phyloP scores from a whole-genome alignment of 2,329 filamentous ascomycete species.

The Biscogniauxia marginata region DNA sequence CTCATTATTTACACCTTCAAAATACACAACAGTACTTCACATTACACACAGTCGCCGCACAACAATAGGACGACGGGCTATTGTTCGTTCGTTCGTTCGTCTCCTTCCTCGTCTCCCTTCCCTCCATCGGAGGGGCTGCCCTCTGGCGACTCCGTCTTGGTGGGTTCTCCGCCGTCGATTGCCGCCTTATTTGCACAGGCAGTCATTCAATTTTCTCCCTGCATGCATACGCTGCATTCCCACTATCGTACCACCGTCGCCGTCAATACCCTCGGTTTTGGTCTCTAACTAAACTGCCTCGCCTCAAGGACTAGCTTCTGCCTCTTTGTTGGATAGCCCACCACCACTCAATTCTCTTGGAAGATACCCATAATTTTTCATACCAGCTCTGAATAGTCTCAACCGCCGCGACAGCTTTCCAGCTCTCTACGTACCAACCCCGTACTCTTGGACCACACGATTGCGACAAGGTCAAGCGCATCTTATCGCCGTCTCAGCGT shows the following conservation, averaged over 20 bases:
- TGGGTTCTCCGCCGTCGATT: background rate
- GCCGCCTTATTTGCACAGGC: background rate
- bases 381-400: background rate
- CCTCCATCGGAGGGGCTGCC: background rate
- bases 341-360: background rate
- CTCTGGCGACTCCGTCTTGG: background rate
- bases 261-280: background rate
- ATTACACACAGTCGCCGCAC: background rate
- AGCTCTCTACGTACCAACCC: too few species aligned
- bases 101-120: background rate
- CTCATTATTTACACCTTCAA: background rate
- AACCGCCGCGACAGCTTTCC: too few species aligned
- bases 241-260: background rate
- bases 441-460: background rate
- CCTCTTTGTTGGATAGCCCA: too few species aligned
- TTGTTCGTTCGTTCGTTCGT: background rate
- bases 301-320: background rate
- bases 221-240: background rate
- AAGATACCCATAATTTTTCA: background rate
- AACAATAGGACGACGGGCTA: background rate
- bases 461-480: background rate
- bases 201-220: background rate
- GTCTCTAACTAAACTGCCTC: background rate
- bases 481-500: background rate
- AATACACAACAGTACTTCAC: background rate